phyloP scores from a whole-genome alignment of 2,329 filamentous ascomycete genomes.

The Talaromyces rugulosus region DNA sequence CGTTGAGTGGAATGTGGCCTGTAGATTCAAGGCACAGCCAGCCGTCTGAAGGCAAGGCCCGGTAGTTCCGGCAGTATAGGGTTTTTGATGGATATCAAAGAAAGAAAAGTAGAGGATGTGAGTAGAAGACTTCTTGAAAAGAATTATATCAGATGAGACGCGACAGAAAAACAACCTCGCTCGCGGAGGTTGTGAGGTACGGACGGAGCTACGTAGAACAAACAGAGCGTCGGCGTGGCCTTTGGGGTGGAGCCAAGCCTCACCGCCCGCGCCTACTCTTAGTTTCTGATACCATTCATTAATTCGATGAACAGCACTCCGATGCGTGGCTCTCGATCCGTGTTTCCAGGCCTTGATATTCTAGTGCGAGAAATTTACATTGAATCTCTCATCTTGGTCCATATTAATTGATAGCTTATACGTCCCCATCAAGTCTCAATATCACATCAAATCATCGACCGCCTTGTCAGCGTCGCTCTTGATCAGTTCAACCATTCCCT shows the following conservation, averaged over 20 bases:
- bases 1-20: not conserved
- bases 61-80: not conserved
- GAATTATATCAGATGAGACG: not conserved
- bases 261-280: not conserved
- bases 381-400: not conserved
- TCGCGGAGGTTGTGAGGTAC: not conserved
- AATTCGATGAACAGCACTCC: not conserved
- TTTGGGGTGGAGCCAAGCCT: not conserved
- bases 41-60: not conserved
- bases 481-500: conserved; percentile 95
- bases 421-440: not conserved
- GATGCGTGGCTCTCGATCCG: not conserved
- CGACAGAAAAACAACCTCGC: not conserved
- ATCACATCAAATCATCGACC: conserved; percentile 75
- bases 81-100: not conserved
- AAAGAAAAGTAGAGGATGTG: not conserved
- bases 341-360: not conserved
- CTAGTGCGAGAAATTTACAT: not conserved
- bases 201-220: not conserved
- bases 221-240: not conserved
- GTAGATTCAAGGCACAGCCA: not conserved
- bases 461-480: conserved; percentile 90
- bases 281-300: not conserved
- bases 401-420: not conserved
- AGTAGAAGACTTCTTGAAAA: not conserved